These are phyloP conservation scores for Puccinia coronata DNA, from an alignment of 1,284 basidiomycete genomes.

Conservation along the genomic window DNA sequence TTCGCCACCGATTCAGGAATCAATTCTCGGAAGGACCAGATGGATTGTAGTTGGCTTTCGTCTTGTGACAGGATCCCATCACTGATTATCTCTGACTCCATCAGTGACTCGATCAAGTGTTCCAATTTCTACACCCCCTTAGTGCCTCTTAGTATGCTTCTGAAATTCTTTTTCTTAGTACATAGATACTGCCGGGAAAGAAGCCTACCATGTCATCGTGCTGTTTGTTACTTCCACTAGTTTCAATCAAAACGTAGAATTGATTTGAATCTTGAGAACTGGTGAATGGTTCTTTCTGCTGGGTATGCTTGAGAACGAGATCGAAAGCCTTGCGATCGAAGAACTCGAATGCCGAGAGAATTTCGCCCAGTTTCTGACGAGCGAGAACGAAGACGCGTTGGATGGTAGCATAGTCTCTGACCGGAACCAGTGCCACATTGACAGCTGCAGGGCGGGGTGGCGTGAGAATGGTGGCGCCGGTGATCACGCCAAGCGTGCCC, in stretches of 20 bases:
- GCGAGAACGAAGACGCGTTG: slow-evolving; percentile 64
- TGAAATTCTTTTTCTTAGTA: no score
- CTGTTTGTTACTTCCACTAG: slow-evolving; percentile 86
- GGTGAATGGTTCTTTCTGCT: slow-evolving; percentile 67
- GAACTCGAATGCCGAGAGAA: slow-evolving; percentile 96
- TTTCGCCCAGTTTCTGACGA: slow-evolving; percentile 79
- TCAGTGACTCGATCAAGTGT: slow-evolving; percentile 74
- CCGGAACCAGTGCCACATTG: slow-evolving; percentile 65
- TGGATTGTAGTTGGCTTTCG: slow-evolving; percentile 79
- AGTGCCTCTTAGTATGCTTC: no score
- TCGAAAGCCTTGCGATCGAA: slow-evolving; percentile 87
- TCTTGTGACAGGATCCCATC: slow-evolving; percentile 93
- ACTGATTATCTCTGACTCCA: slow-evolving; percentile 75
- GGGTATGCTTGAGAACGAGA: slow-evolving; percentile 66
- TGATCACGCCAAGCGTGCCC: slow-evolving; percentile 92
- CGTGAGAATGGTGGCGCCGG: slow-evolving; percentile 92
- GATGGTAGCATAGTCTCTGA: slow-evolving; percentile 64
- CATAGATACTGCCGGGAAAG: no score
- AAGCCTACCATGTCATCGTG: slow-evolving; percentile 84
- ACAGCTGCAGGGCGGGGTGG: slow-evolving; percentile 74
- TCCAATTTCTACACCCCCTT: slow-evolving; percentile 76
- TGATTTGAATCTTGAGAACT: slow-evolving; percentile 64
- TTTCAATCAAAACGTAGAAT: slow-evolving; percentile 90
- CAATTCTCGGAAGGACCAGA: slow-evolving; percentile 94
- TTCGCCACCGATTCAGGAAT: slow-evolving; percentile 92